These are phyloP conservation scores for Xylaria castorea DNA, from an alignment of 495 filamentous ascomycete genomes.

Conservation along the genomic window DNA sequence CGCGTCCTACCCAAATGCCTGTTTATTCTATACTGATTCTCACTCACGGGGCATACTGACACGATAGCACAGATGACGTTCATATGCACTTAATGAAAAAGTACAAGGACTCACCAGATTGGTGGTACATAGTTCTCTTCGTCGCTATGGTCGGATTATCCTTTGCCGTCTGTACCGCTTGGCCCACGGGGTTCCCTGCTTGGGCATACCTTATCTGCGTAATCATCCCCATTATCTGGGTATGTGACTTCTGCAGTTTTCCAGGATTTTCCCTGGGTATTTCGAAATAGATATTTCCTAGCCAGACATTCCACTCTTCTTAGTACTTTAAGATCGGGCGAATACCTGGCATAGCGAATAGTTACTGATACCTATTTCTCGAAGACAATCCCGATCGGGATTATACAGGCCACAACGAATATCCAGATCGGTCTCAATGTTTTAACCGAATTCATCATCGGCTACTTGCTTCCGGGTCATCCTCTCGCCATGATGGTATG, in stretches of 20 bases:
- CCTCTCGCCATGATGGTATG: constrained; percentile 46
- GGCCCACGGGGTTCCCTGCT: constrained; percentile 67
- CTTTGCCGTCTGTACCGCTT: constrained; percentile 63
- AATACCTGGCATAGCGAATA: neutral
- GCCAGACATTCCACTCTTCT: neutral
- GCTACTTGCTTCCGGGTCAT: constrained; percentile 70
- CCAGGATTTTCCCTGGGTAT: neutral
- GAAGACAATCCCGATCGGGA: constrained; percentile 58
- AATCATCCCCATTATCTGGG: constrained; percentile 58
- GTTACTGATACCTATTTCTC: neutral
- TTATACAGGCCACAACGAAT: constrained; percentile 71
- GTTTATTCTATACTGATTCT: neutral
- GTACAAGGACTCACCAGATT: constrained; percentile 61
- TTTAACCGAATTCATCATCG: constrained; percentile 72
- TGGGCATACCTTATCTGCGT: constrained; percentile 72
- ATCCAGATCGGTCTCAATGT: constrained; percentile 71
- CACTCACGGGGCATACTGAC: neutral
- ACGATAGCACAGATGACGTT: constrained; percentile 55
- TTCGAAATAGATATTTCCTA: neutral
- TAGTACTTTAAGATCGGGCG: neutral
- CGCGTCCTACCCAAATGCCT: neutral
- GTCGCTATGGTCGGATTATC: constrained; percentile 52
- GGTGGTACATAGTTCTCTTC: constrained; percentile 60
- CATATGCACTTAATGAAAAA: constrained; percentile 69
- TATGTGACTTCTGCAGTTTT: constrained; percentile 4